Conservation (phyloP, 2,329 filamentous ascomycete species). For the Nothophoma quercina region DNA sequence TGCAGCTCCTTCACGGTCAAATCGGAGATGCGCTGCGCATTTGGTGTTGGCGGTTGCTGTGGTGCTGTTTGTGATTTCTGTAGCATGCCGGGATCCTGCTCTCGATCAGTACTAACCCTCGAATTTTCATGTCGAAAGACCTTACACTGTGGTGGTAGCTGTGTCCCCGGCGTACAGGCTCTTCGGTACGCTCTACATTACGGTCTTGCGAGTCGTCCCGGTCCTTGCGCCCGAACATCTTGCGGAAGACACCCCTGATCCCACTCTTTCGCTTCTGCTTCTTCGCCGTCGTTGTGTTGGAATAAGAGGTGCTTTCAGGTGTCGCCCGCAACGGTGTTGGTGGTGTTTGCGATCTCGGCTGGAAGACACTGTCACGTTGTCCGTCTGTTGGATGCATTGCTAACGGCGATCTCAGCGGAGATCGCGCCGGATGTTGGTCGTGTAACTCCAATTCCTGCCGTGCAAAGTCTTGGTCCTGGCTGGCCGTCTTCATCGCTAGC, state of each 20-base stretch:
- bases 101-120: conserved; percentile 6
- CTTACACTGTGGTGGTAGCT: conserved; percentile 48
- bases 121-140: neutral
- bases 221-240: conserved; percentile 48
- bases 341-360: conserved; percentile 31
- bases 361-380: conserved; percentile 36
- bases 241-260: conserved; percentile 46
- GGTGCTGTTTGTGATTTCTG: conserved; percentile 16
- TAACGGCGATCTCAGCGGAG: conserved; percentile 25
- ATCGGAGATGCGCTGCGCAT: conserved; percentile 44
- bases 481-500: conserved; percentile 15
- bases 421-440: conserved; percentile 24
- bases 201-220: conserved; percentile 35
- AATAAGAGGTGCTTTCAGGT: conserved; percentile 34
- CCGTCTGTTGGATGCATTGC: conserved; percentile 33
- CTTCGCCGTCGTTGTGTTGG: conserved; percentile 27
- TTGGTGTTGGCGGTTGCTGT: conserved; percentile 21
- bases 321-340: conserved; percentile 41
- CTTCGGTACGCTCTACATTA: conserved; percentile 28
- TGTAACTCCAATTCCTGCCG: conserved; percentile 20
- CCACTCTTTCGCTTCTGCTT: conserved; percentile 49
- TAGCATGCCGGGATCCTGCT: conserved; percentile 43
- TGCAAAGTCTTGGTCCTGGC: conserved; percentile 12
- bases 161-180: conserved; percentile 34
- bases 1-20: conserved; percentile 42